Conservation (phyloP, 1,284 basidiomycete species). For the Cryptococcus sp. region DNA sequence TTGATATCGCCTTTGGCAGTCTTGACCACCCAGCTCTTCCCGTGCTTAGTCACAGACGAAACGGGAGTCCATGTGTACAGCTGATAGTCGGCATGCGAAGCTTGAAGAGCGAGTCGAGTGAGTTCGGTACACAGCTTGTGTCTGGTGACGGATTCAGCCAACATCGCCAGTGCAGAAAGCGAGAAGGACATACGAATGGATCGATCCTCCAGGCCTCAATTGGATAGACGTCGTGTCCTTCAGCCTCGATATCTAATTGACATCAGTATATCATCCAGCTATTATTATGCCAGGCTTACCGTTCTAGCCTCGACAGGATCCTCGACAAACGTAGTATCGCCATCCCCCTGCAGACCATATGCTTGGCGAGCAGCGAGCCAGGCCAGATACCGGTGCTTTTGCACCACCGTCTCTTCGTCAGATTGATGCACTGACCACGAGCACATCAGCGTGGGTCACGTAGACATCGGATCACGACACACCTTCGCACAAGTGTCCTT, state of each 20-base stretch:
- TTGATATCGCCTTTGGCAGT: constrained; percentile 11
- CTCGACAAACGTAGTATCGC: constrained; percentile 26
- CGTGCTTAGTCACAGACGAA: background rate
- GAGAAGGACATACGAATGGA: constrained; percentile 23
- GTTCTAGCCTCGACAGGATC: constrained; percentile 26
- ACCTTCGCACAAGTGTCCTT: constrained; percentile 19
- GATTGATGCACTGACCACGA: constrained; percentile 1
- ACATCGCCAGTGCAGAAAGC: background rate
- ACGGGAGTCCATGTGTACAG: constrained; percentile 22
- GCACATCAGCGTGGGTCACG: background rate
- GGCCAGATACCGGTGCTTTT: constrained; percentile 13
- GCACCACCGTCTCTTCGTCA: constrained; percentile 11
- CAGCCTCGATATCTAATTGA: constrained; percentile 16
- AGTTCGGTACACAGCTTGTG: constrained; percentile 37
- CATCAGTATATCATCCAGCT: background rate
- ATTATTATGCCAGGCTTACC: constrained; percentile 10
- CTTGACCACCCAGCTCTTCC: constrained; percentile 6
- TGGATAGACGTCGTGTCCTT: constrained; percentile 24
- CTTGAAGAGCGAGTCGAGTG: constrained; percentile 18
- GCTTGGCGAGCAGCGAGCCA: constrained; percentile 24
- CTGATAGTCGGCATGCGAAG: background rate
- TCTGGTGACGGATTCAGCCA: constrained; percentile 3
- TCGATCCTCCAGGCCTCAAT: constrained; percentile 24
- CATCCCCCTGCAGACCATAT: constrained; percentile 18
- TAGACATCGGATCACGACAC: background rate